Conservation (phyloP, 306 rosid species). For the Pueraria montana region DNA sequence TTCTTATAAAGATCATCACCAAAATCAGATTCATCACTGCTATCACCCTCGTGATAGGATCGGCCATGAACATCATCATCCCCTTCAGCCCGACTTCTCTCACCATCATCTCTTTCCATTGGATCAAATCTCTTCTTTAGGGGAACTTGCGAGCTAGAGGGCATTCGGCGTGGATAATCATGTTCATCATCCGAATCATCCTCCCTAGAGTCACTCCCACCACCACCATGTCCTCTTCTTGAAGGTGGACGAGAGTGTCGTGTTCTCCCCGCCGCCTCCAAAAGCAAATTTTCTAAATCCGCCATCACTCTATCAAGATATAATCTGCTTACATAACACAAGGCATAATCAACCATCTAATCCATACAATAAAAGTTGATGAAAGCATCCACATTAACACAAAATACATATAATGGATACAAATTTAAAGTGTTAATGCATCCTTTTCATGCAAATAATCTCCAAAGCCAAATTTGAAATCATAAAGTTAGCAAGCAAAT, state of each 20-base stretch:
- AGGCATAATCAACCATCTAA: conserved; percentile 16
- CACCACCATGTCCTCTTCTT: conserved; percentile 75
- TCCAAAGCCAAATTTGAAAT: background rate
- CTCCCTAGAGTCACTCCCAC: conserved; percentile 81
- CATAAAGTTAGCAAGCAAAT: background rate
- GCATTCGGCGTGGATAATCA: conserved; percentile 61
- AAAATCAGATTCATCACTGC: conserved; percentile 78
- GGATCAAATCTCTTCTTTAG: conserved; percentile 89
- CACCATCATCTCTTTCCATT: conserved; percentile 68
- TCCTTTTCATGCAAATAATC: too few species aligned
- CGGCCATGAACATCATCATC: conserved; percentile 59
- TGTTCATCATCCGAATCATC: conserved; percentile 79
- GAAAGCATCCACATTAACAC: conserved; percentile 15
- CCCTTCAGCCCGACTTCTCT: conserved; percentile 70
- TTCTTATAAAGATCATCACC: conserved; percentile 94
- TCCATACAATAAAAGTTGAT: conserved; percentile 12
- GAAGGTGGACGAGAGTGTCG: conserved; percentile 65
- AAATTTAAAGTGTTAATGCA: background rate
- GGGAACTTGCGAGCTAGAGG: conserved; percentile 78
- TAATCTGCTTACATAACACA: conserved; percentile 38
- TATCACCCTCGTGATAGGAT: conserved; percentile 65
- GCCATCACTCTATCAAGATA: conserved; percentile 62
- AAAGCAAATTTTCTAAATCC: conserved; percentile 79
- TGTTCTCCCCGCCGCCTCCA: conserved; percentile 95
- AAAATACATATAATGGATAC: background rate